phyloP scores from a whole-genome alignment of 306 rosid genomes.

The Cicer bijugum region DNA sequence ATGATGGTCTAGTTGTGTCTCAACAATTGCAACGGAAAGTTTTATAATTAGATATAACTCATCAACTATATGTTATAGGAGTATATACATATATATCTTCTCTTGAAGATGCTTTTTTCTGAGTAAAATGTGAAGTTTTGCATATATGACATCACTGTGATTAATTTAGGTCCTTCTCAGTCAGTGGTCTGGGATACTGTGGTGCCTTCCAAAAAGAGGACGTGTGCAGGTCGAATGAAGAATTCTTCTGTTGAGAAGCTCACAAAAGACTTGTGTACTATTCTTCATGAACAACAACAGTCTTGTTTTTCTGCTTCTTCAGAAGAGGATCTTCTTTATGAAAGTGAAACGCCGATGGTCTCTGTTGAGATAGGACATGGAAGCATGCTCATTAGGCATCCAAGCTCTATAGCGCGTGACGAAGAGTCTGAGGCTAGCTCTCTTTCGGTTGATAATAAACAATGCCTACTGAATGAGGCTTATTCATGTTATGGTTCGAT shows the following conservation, averaged over 20 bases:
- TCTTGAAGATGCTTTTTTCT: constrained; percentile 1
- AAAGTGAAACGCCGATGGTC: constrained; percentile 96
- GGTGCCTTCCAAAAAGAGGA: constrained; percentile 92
- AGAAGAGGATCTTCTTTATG: constrained; percentile 91
- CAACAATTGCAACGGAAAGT: constrained; percentile 7
- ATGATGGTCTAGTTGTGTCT: constrained; percentile 37
- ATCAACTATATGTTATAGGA: background rate
- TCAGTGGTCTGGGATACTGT: constrained; percentile 84
- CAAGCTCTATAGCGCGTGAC: constrained; percentile 77
- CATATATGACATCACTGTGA: constrained; percentile 38
- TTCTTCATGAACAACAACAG: constrained; percentile 93
- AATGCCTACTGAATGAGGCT: constrained; percentile 62
- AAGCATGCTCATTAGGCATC: constrained; percentile 95
- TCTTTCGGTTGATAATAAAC: constrained; percentile 84
- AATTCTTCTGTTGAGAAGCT: constrained; percentile 91
- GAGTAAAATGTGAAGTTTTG: constrained; percentile 20
- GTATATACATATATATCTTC: background rate
- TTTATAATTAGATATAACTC: constrained; percentile 17
- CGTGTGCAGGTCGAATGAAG: constrained; percentile 79
- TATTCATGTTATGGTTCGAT: constrained; percentile 64
- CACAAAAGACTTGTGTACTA: constrained; percentile 84
- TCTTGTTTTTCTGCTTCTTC: constrained; percentile 86
- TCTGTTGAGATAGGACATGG: constrained; percentile 99
- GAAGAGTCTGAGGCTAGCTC: constrained; percentile 99
- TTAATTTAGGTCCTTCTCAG: constrained; percentile 84